These are phyloP conservation scores for Calonectria pseudoreteaudii DNA, from an alignment of 2,329 filamentous ascomycete species.

Conservation along the genomic window DNA sequence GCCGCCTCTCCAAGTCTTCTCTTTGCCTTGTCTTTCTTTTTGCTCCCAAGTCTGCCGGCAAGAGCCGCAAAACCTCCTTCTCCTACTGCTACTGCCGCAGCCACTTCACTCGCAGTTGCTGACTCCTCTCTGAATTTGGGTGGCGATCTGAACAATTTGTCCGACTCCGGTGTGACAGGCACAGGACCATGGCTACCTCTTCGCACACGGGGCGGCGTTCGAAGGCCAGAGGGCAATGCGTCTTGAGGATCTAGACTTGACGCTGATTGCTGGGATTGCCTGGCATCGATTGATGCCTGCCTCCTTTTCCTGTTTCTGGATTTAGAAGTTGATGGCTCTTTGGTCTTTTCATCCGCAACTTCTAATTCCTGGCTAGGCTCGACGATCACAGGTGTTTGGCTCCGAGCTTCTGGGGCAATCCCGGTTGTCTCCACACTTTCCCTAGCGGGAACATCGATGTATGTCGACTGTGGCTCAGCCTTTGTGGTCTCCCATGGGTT, in stretches of 20 bases:
- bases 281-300: conserved; percentile 27
- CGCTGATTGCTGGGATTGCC: conserved; percentile 13
- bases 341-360: not conserved
- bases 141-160: not conserved
- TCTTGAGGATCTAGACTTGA: conserved; percentile 13
- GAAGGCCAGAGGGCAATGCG: not conserved
- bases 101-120: conserved; percentile 26
- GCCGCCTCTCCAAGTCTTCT: conserved; percentile 44
- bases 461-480: not conserved
- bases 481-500: not conserved
- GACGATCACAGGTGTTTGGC: not conserved
- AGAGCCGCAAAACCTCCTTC: conserved; percentile 47
- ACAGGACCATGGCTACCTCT: not conserved
- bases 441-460: not conserved
- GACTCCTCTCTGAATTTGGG: conserved; percentile 14
- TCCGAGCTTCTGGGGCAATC: not conserved
- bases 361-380: not conserved
- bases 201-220: not conserved
- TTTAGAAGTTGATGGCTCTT: conserved; percentile 30
- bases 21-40: conserved; percentile 52
- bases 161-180: conserved; percentile 13
- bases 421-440: not conserved
- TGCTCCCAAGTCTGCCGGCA: conserved; percentile 47
- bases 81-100: conserved; percentile 37
- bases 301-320: conserved; percentile 49